phyloP scores from a whole-genome alignment of 2,329 filamentous ascomycete species.

The Hymenoscyphus fraxineus region DNA sequence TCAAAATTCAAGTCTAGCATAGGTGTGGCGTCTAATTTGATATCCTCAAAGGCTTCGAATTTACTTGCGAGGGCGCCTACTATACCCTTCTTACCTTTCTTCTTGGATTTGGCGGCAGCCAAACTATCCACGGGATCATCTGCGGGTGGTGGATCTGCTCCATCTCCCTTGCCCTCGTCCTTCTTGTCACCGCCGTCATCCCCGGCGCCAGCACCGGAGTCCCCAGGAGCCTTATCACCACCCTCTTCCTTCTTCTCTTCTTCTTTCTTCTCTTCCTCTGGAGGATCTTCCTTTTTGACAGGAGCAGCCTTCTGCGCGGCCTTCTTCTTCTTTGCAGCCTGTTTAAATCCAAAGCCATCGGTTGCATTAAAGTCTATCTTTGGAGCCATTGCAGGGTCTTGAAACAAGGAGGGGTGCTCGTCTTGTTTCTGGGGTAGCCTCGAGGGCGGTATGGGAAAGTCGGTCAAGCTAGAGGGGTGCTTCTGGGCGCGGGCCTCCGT shows the following conservation, averaged over 20 bases:
- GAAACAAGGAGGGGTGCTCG: slow-evolving; percentile 38
- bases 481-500: slow-evolving; percentile 30
- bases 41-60: slow-evolving; percentile 61
- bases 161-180: slow-evolving; percentile 39
- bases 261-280: slow-evolving; percentile 45
- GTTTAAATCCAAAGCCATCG: slow-evolving; percentile 51
- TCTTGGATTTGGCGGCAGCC: slow-evolving; percentile 46
- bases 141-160: slow-evolving; percentile 36
- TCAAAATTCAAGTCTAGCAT: slow-evolving; percentile 55
- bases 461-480: slow-evolving; percentile 23
- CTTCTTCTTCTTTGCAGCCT: slow-evolving; percentile 40
- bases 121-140: slow-evolving; percentile 53
- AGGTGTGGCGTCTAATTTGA: slow-evolving; percentile 62
- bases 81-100: slow-evolving; percentile 57
- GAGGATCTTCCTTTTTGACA: slow-evolving; percentile 31
- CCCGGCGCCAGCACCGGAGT: slow-evolving; percentile 35
- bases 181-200: slow-evolving; percentile 35
- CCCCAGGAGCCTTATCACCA: slow-evolving; percentile 35
- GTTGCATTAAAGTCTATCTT: slow-evolving; percentile 56
- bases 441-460: slow-evolving; percentile 22
- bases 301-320: slow-evolving; percentile 18
- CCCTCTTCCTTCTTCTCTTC: slow-evolving; percentile 42
- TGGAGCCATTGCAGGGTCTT: slow-evolving; percentile 43
- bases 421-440: slow-evolving; percentile 13
- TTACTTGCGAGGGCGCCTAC: slow-evolving; percentile 34